Evolutionary conservation across 768 basidiomycete genomes (phyloP).

Genomic region (Strobilomyces dryophilus): DNA sequence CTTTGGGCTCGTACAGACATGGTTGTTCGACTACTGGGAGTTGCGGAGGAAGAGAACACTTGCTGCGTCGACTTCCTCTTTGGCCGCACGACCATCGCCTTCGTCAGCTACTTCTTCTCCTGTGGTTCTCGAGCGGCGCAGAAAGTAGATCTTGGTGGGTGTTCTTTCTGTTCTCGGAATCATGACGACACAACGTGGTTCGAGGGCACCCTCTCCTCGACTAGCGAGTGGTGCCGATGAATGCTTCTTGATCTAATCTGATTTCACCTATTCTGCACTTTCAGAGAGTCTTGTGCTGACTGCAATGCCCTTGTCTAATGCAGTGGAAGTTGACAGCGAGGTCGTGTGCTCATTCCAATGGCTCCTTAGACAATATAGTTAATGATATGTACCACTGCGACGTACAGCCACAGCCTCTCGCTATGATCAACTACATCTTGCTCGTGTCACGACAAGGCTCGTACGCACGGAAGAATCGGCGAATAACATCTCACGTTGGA

Average conservation of each 20-base stretch:
- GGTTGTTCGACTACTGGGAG: slow-evolving; percentile 66
- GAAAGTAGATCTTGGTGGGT: slow-evolving; percentile 23
- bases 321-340: background rate
- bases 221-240: slow-evolving; percentile 49
- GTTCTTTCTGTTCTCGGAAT: slow-evolving; percentile 9
- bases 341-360: no score
- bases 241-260: slow-evolving; percentile 92
- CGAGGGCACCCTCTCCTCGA: slow-evolving; percentile 54
- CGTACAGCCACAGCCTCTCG: slow-evolving; percentile 24
- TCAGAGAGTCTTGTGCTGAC: slow-evolving; percentile 8
- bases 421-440: slow-evolving; percentile 89
- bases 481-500: slow-evolving; percentile 9
- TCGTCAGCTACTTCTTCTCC: background rate
- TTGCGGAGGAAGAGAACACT: slow-evolving; percentile 34
- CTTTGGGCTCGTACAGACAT: slow-evolving; percentile 72
- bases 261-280: slow-evolving; percentile 28
- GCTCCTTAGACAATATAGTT: no score
- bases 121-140: background rate
- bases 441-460: slow-evolving; percentile 89
- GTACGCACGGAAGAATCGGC: slow-evolving; percentile 18
- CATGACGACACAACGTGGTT: slow-evolving; percentile 77
- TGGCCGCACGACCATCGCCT: background rate
- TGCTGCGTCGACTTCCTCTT: background rate
- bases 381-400: background rate
- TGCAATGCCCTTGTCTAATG: background rate